phyloP scores from a whole-genome alignment of 495 filamentous ascomycete species.

The Neurospora sp. region DNA sequence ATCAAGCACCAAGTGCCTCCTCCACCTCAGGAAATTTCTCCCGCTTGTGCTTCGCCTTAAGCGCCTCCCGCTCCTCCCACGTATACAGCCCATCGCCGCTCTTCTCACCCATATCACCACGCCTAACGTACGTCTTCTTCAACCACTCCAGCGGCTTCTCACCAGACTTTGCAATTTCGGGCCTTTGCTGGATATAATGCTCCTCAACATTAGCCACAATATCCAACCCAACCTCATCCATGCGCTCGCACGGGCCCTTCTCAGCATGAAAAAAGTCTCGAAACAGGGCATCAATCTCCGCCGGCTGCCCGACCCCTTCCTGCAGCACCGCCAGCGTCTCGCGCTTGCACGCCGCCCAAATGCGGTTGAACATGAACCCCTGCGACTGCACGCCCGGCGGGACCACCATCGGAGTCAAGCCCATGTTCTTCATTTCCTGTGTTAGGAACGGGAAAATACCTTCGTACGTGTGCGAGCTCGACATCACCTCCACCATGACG shows the following conservation, averaged over 20 bases:
- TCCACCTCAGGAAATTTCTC: slow-evolving; percentile 14
- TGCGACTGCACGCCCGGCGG: slow-evolving; percentile 32
- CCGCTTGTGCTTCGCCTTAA: slow-evolving; percentile 14
- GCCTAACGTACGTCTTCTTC: slow-evolving; percentile 26
- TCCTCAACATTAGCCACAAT: slow-evolving; percentile 30
- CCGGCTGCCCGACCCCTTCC: slow-evolving; percentile 35
- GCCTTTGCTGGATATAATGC: slow-evolving; percentile 23
- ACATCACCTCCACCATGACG: slow-evolving; percentile 48
- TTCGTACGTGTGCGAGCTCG: slow-evolving; percentile 34
- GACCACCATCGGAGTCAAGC: slow-evolving; percentile 30
- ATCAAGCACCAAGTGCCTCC: slow-evolving; percentile 19
- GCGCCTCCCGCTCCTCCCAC: slow-evolving; percentile 14
- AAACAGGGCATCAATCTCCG: slow-evolving; percentile 36
- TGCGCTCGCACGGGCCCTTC: slow-evolving; percentile 37
- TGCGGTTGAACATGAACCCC: slow-evolving; percentile 50
- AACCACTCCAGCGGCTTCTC: slow-evolving; percentile 24
- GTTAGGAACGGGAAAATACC: slow-evolving; percentile 37
- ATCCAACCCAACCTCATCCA: slow-evolving; percentile 42
- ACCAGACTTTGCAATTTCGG: slow-evolving; percentile 1
- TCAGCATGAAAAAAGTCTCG: slow-evolving; percentile 35
- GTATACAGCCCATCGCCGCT: slow-evolving; percentile 24
- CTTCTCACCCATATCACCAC: slow-evolving; percentile 36
- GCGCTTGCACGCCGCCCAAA: slow-evolving; percentile 51
- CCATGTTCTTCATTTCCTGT: slow-evolving; percentile 32
- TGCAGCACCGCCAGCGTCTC: slow-evolving; percentile 43